Percentiles rank a stretch among this genome's conserved stretches.
Conservation (phyloP, 2,329 filamentous ascomycete genomes). For the Calonectria montana region DNA sequence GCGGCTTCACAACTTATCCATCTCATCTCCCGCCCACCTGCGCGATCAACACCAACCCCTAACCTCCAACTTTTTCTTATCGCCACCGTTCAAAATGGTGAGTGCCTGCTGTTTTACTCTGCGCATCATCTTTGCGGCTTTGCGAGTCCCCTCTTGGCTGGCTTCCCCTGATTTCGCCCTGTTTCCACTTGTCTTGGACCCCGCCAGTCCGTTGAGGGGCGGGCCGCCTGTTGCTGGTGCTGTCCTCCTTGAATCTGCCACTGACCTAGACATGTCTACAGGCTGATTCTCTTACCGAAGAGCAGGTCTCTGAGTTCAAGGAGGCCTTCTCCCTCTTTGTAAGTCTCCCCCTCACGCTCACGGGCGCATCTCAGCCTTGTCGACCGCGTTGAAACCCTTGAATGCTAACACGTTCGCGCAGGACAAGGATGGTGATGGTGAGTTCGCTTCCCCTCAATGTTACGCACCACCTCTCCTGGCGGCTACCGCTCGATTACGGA, state of each 20-base stretch:
- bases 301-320: slow-evolving; percentile 99
- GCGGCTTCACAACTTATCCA: slow-evolving; percentile 45
- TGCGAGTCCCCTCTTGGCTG: slow-evolving; percentile 16
- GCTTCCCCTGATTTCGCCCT: slow-evolving; percentile 22
- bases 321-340: slow-evolving; percentile 99
- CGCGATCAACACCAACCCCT: slow-evolving; percentile 41
- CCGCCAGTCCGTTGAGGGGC: slow-evolving; percentile 41
- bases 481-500: slow-evolving; percentile 23
- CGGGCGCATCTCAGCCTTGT: neutral
- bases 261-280: slow-evolving; percentile 54
- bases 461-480: slow-evolving; percentile 22
- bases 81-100: slow-evolving; percentile 44
- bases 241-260: slow-evolving; percentile 22
- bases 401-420: slow-evolving; percentile 53
- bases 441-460: slow-evolving; percentile 56
- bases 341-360: slow-evolving; percentile 58
- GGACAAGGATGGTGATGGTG: slow-evolving; percentile 94
- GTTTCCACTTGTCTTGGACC: slow-evolving; percentile 36
- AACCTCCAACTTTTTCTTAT: slow-evolving; percentile 32
- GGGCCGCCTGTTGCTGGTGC: slow-evolving; percentile 35
- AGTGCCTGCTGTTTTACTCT: slow-evolving; percentile 28
- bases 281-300: slow-evolving; percentile 99
- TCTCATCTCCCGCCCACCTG: slow-evolving; percentile 42
- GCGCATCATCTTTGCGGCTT: slow-evolving; percentile 7
- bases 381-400: slow-evolving; percentile 1